A percentile compares a stretch with the other conserved stretches of the same genome.
phyloP scores from a whole-genome alignment of 2,329 filamentous ascomycete species.

The Alternaria sp. region DNA sequence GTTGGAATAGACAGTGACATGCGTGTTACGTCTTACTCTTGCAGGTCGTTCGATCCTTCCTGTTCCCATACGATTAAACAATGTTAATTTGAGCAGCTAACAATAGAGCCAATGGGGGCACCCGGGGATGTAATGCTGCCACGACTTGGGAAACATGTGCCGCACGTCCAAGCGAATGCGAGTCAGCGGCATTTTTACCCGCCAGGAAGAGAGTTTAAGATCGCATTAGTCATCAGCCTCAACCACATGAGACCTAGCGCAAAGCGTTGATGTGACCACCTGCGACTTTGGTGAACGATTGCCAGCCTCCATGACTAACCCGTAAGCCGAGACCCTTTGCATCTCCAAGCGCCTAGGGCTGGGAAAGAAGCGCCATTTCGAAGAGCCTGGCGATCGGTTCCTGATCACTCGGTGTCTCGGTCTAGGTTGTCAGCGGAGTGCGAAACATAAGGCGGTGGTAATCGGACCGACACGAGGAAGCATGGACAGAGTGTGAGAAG shows the following conservation, averaged over 20 bases:
- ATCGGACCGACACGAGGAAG: constrained; percentile 18
- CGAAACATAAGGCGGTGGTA: constrained; percentile 21
- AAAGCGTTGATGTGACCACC: neutral
- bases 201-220: neutral
- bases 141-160: constrained; percentile 3
- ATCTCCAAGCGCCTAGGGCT: neutral
- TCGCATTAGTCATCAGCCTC: neutral
- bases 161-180: constrained; percentile 7
- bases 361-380: constrained; percentile 10
- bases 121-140: constrained; percentile 6
- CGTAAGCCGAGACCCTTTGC: constrained; percentile 6
- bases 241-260: neutral
- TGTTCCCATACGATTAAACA: neutral
- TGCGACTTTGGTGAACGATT: constrained; percentile 2
- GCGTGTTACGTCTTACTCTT: neutral
- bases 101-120: constrained; percentile 2
- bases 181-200: neutral
- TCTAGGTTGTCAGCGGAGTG: constrained; percentile 12
- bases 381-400: constrained; percentile 14
- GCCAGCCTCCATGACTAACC: constrained; percentile 2
- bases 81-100: neutral
- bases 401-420: constrained; percentile 11
- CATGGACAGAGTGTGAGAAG: constrained; percentile 9
- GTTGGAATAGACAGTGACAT: neutral
- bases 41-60: neutral